Evolutionary conservation across 768 basidiomycete species (phyloP).

Genomic region (Leccinum ochraceum): DNA sequence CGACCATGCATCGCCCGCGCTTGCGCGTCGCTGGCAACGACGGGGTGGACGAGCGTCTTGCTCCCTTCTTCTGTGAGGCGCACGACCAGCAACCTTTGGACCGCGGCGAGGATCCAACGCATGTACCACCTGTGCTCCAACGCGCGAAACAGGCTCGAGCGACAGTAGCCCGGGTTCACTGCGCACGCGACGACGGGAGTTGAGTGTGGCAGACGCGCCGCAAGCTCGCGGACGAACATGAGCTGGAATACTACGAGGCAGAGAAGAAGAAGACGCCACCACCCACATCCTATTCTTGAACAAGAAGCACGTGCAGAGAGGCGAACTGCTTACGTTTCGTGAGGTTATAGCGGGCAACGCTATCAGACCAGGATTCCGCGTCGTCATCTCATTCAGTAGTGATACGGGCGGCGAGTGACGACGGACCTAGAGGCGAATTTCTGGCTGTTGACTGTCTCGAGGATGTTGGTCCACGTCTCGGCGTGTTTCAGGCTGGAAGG

Average conservation of each 20-base stretch:
- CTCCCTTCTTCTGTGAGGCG: constrained; percentile 35
- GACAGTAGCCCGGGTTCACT: constrained; percentile 35
- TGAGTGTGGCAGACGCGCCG: constrained; percentile 21
- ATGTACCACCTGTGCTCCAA: constrained; percentile 12
- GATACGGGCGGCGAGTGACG: not conserved
- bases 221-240: constrained; percentile 33
- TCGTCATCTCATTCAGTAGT: not conserved
- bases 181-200: constrained; percentile 28
- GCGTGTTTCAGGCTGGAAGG: constrained; percentile 5
- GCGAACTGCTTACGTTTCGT: constrained; percentile 21
- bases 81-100: constrained; percentile 17
- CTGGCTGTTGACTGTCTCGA: constrained; percentile 23
- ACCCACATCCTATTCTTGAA: not conserved
- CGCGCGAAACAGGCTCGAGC: constrained; percentile 29
- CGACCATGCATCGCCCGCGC: constrained; percentile 23
- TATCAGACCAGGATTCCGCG: not conserved
- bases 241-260: constrained; percentile 26
- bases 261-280: not conserved
- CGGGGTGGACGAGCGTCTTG: constrained; percentile 33
- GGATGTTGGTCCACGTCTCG: constrained; percentile 18
- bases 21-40: constrained; percentile 15
- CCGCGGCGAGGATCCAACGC: constrained; percentile 2
- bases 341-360: constrained; percentile 22
- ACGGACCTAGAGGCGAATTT: constrained; percentile 24
- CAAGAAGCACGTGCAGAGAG: not conserved